A percentile compares a stretch with the other conserved stretches of the same genome.
Evolutionary conservation across 495 filamentous ascomycete genomes (phyloP).

Genomic region (Aspergillus homomorphus): DNA sequence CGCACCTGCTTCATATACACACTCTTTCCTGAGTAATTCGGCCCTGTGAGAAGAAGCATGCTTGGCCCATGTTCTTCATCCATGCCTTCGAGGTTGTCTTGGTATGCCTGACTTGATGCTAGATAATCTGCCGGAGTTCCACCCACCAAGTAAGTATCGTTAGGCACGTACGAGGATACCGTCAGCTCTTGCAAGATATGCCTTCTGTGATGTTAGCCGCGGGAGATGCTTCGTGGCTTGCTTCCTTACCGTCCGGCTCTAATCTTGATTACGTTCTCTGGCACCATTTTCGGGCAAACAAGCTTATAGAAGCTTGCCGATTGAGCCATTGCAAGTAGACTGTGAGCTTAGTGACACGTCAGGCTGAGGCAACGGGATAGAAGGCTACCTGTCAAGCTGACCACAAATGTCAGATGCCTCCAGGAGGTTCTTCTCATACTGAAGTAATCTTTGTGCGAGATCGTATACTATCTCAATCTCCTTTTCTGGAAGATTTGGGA

Average conservation of each 20-base stretch:
- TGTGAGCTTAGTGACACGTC: constrained; percentile 29
- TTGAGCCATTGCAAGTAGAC: constrained; percentile 75
- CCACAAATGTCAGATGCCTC: constrained; percentile 73
- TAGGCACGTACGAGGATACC: constrained; percentile 82
- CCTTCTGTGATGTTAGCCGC: constrained; percentile 33
- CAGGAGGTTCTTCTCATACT: constrained; percentile 65
- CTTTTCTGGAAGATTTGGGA: constrained; percentile 54
- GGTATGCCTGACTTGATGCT: not conserved
- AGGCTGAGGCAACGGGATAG: not conserved
- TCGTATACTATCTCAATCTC: constrained; percentile 89
- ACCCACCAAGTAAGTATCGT: constrained; percentile 69
- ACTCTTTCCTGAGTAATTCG: constrained; percentile 95
- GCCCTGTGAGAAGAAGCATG: constrained; percentile 84
- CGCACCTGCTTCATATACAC: constrained; percentile 85
- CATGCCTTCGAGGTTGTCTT: not conserved
- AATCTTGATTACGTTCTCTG: constrained; percentile 72
- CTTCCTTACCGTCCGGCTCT: constrained; percentile 65
- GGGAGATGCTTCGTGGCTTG: not conserved
- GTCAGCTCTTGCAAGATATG: constrained; percentile 89
- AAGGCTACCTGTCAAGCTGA: constrained; percentile 69
- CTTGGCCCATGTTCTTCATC: constrained; percentile 47
- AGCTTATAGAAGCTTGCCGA: constrained; percentile 75
- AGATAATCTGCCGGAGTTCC: constrained; percentile 33
- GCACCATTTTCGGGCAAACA: constrained; percentile 64
- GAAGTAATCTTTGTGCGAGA: constrained; percentile 67